Percentiles rank a stretch among this genome's conserved stretches.
Conservation (phyloP, 495 filamentous ascomycete species). For the Parachaetomium inaequale region DNA sequence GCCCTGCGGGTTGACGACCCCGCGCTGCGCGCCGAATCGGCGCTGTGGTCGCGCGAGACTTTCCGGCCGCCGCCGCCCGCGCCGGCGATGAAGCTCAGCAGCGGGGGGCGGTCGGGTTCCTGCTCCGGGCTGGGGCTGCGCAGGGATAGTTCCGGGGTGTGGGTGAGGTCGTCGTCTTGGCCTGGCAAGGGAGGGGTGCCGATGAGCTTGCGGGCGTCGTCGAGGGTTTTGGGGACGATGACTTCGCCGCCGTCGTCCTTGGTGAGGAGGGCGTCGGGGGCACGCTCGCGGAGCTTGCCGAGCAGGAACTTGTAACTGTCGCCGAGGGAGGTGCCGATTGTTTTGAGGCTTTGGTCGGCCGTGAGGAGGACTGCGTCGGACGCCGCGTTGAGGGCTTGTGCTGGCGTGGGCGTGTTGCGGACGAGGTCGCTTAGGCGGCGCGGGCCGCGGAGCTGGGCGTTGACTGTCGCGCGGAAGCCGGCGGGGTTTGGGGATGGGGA, state of each 20-base stretch:
- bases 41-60: conserved; percentile 64
- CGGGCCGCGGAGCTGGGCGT: conserved; percentile 44
- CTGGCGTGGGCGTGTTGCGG: conserved; percentile 56
- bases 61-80: conserved; percentile 45
- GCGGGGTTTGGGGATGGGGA: conserved; percentile 24
- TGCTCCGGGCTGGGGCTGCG: conserved; percentile 45
- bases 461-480: conserved; percentile 35
- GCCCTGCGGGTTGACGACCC: conserved; percentile 40
- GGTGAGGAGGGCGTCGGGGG: conserved; percentile 39
- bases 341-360: conserved; percentile 87
- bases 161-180: conserved; percentile 46
- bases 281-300: conserved; percentile 74
- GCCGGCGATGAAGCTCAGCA: conserved; percentile 62
- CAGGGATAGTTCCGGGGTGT: conserved; percentile 11
- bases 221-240: conserved; percentile 78
- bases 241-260: conserved; percentile 33
- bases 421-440: conserved; percentile 79
- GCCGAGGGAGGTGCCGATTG: conserved; percentile 80
- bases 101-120: conserved; percentile 23
- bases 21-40: conserved; percentile 63
- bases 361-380: conserved; percentile 79
- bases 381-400: conserved; percentile 73
- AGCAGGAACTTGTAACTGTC: conserved; percentile 92
- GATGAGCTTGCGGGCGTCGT: conserved; percentile 86
- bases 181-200: conserved; percentile 56